A percentile compares a stretch with the other conserved stretches of the same genome.
Evolutionary conservation across 2,329 filamentous ascomycete species (phyloP).

Genomic region (Trichoderma aggressivum): DNA sequence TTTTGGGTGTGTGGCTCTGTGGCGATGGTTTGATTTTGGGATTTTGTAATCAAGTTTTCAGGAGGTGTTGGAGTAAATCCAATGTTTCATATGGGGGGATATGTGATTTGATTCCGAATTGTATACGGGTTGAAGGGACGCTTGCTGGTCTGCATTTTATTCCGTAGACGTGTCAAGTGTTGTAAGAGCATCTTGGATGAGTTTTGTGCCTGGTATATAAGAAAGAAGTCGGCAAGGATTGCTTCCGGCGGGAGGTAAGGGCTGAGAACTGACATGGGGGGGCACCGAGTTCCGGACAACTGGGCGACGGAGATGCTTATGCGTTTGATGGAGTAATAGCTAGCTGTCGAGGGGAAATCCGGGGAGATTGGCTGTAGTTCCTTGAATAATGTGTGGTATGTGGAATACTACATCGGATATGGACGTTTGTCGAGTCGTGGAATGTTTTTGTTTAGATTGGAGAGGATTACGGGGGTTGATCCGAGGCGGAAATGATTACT

Average conservation of each 20-base stretch:
- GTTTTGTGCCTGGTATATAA: neutral
- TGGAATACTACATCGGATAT: too few species aligned
- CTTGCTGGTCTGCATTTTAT: neutral
- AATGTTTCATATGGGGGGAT: neutral
- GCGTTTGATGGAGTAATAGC: neutral
- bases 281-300: neutral
- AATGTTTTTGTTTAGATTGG: too few species aligned
- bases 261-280: neutral
- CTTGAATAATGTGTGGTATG: neutral
- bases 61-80: neutral
- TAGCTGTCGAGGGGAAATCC: neutral
- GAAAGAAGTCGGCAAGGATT: neutral
- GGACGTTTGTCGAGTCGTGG: neutral
- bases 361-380: neutral
- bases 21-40: neutral
- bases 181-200: neutral
- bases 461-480: neutral
- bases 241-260: neutral
- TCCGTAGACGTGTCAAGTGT: neutral
- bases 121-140: neutral
- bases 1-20: neutral
- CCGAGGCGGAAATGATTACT: neutral
- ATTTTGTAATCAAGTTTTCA: neutral
- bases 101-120: neutral
- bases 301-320: neutral